phyloP scores from a whole-genome alignment of 2,329 filamentous ascomycete genomes.

The Apiospora pterosperma region DNA sequence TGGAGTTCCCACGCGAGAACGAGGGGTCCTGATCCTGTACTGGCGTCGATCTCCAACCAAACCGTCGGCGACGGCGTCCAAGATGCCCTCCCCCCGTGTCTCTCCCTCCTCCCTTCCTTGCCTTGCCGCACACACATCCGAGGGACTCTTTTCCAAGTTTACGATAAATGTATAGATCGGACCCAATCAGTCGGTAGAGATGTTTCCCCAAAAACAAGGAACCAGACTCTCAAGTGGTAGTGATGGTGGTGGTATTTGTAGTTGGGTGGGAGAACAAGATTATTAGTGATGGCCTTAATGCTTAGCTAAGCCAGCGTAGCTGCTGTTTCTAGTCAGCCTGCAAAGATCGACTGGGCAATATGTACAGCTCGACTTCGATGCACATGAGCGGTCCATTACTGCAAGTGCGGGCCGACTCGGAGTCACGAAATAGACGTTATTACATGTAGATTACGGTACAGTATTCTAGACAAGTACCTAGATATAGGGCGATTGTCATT shows the following conservation, averaged over 20 bases:
- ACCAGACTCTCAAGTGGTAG: background rate
- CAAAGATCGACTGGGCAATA: background rate
- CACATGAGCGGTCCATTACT: background rate
- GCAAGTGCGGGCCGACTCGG: background rate
- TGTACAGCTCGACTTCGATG: background rate
- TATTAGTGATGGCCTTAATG: background rate
- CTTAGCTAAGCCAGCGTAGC: background rate
- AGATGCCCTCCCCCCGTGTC: background rate
- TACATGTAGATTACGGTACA: background rate
- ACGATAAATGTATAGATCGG: no score
- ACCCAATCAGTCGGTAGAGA: background rate
- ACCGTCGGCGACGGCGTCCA: background rate
- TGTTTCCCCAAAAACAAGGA: background rate
- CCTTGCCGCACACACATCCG: background rate
- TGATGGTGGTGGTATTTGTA: background rate
- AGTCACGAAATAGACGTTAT: background rate
- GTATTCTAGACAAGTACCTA: background rate
- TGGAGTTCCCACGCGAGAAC: background rate
- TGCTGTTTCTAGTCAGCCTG: background rate
- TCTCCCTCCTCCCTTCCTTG: no score
- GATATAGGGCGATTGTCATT: no score
- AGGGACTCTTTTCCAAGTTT: background rate
- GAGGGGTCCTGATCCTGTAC: background rate
- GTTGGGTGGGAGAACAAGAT: background rate
- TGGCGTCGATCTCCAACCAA: conserved; percentile 2